Evolutionary conservation across 2,329 filamentous ascomycete genomes (phyloP), one percentile per base, ranked within the genome.

Genomic region (Epichloe gansuensis): DNA sequence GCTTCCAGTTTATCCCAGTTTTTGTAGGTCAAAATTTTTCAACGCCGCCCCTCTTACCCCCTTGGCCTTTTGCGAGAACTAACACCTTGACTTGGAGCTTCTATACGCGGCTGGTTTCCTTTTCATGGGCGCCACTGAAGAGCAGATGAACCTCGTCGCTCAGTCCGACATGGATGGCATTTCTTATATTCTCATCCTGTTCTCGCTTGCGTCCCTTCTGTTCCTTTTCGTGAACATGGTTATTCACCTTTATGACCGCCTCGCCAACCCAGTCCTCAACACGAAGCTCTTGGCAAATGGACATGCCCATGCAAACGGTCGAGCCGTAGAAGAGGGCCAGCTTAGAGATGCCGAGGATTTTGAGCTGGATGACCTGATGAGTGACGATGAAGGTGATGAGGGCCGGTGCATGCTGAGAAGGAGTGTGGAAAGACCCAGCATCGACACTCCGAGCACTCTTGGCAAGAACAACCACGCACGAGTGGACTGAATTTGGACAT

Each of bases 81-180:
- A 36, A 50, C 34, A 39, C 13, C 7, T 27, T 38, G 2, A 36
- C 46, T 4, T 3, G 1, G 21, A 94, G 89, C 77, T 97, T 41
- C 78, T 98, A 31, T 95, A 87, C 62, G 89, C 90, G 5, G 86
- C 90, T 3, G 93, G 93, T 1, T 95, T 97, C 71, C 76, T 98
- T 41, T 98, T 98, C 72, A 95, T 97, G 89, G 87, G 89, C 35
- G 91, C 93, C 15, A 97, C 89, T 0, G 93, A 97, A 66, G 90
- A 98, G 70, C 93, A 97, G 69, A 95, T 97, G 87, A 63, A 74
- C 23, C 73, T 96, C 2, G 74, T 97, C 5, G 76, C 80, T 41
- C 73, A 80, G 40, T 85, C 87, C 0, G 77, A 82, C 54, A 82
- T 97, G 61, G 89, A 89, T 27, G 89, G 94, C 63, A 87, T 97